Evolutionary conservation across 768 basidiomycete species (phyloP).

Genomic region (Leccinum barrowsii): DNA sequence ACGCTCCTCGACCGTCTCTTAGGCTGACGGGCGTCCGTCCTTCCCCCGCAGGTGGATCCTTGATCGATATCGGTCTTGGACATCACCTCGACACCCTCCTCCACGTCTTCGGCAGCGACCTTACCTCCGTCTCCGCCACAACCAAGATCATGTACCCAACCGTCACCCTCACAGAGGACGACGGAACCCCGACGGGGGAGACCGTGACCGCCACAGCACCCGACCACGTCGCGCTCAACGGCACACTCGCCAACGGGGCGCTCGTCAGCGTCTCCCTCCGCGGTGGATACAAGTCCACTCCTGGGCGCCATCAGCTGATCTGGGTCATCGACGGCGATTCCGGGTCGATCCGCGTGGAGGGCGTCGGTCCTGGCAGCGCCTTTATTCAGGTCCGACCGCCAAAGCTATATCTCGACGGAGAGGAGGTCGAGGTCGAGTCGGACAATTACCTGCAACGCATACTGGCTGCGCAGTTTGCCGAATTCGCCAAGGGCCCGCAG

Average conservation of each 20-base stretch:
- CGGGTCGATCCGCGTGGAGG: conserved; percentile 8
- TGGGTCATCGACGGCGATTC: conserved; percentile 11
- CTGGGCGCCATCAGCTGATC: conserved; percentile 7
- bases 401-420: conserved; percentile 7
- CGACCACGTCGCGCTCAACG: conserved; percentile 5
- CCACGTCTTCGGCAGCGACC: conserved; percentile 4
- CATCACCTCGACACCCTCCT: conserved; percentile 5
- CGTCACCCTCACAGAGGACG: neutral
- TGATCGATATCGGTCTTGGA: conserved; percentile 2
- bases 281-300: conserved; percentile 7
- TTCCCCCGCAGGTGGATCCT: neutral
- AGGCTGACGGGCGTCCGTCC: neutral
- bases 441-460: neutral
- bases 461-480: conserved; percentile 5
- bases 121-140: conserved; percentile 2
- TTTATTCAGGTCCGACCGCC: conserved; percentile 3
- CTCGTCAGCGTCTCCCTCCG: conserved; percentile 1
- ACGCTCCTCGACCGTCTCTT: neutral
- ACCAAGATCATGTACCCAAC: conserved; percentile 5
- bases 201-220: conserved; percentile 1
- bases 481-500: conserved; percentile 9
- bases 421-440: conserved; percentile 1
- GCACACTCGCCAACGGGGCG: conserved; percentile 6
- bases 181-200: conserved; percentile 5
- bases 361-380: neutral